Conservation (phyloP, 768 basidiomycete genomes). For the Tulasnella sp. region DNA sequence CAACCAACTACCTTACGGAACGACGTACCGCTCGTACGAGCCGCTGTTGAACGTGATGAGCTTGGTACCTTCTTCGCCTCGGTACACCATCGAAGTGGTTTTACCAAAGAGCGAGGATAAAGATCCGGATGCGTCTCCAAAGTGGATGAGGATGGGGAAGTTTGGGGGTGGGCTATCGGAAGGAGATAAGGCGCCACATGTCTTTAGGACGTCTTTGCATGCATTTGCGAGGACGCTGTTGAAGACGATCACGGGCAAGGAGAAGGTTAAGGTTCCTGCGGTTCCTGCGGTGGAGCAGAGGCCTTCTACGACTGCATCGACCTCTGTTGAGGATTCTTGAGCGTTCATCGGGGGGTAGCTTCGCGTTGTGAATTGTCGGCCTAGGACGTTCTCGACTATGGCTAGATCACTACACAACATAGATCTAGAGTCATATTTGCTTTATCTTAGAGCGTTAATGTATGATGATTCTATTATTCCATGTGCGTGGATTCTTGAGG, state of each 20-base stretch:
- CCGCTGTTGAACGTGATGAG: not conserved
- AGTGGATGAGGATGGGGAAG: not conserved
- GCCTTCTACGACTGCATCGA: not conserved
- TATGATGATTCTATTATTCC: too few species aligned
- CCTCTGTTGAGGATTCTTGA: not conserved
- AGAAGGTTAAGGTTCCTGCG: not conserved
- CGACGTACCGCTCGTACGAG: not conserved
- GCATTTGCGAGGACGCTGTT: not conserved
- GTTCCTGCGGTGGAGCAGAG: not conserved
- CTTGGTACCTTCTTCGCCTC: not conserved
- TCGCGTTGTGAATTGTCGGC: too few species aligned
- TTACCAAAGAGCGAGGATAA: not conserved
- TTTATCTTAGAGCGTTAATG: too few species aligned
- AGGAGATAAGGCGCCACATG: not conserved
- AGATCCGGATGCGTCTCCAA: not conserved
- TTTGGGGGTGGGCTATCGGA: not conserved
- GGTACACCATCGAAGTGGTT: not conserved
- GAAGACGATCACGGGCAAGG: not conserved
- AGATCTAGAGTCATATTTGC: too few species aligned
- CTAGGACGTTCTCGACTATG: too few species aligned
- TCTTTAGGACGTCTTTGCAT: not conserved
- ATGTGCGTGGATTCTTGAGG: too few species aligned
- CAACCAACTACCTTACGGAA: conserved; percentile 1
- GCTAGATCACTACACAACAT: too few species aligned
- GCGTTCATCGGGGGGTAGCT: too few species aligned